phyloP scores from a whole-genome alignment of 2,329 filamentous ascomycete genomes.

The Fusarium tuaranense region DNA sequence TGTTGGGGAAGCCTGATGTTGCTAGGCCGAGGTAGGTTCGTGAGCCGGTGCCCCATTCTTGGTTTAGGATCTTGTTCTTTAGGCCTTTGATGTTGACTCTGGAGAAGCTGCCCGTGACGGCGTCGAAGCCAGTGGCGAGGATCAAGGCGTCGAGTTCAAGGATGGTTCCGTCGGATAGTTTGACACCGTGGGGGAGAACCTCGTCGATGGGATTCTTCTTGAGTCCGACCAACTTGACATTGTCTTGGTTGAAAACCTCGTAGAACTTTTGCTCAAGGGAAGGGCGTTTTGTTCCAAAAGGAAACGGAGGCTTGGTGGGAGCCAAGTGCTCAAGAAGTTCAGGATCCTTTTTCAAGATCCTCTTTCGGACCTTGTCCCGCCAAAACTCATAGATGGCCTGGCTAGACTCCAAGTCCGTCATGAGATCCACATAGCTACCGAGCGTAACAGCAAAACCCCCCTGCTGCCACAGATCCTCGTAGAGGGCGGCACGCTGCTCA shows the following conservation, averaged over 20 bases:
- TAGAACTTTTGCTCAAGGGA: slow-evolving; percentile 21
- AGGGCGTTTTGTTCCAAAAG: slow-evolving; percentile 18
- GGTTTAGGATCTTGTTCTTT: not conserved
- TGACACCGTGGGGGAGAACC: not conserved
- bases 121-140: slow-evolving; percentile 30
- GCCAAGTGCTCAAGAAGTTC: slow-evolving; percentile 13
- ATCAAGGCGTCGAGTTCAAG: slow-evolving; percentile 15
- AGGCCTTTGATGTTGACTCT: slow-evolving; percentile 6
- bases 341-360: slow-evolving; percentile 3
- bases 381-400: slow-evolving; percentile 14
- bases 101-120: slow-evolving; percentile 19
- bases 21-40: slow-evolving; percentile 9
- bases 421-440: slow-evolving; percentile 19
- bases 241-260: slow-evolving; percentile 30
- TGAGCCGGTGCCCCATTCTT: slow-evolving; percentile 5
- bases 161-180: not conserved
- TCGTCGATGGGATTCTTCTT: slow-evolving; percentile 23
- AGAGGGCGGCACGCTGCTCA: slow-evolving; percentile 10
- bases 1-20: not conserved
- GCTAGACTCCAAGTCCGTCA: slow-evolving; percentile 14
- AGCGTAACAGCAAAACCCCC: slow-evolving; percentile 10
- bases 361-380: slow-evolving; percentile 15
- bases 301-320: not conserved
- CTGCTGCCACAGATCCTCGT: slow-evolving; percentile 12
- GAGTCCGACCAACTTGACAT: slow-evolving; percentile 12